Evolutionary conservation across 176 grass and related monocot genomes (phyloP).

Genomic region (Rhynchospora tenuis): DNA sequence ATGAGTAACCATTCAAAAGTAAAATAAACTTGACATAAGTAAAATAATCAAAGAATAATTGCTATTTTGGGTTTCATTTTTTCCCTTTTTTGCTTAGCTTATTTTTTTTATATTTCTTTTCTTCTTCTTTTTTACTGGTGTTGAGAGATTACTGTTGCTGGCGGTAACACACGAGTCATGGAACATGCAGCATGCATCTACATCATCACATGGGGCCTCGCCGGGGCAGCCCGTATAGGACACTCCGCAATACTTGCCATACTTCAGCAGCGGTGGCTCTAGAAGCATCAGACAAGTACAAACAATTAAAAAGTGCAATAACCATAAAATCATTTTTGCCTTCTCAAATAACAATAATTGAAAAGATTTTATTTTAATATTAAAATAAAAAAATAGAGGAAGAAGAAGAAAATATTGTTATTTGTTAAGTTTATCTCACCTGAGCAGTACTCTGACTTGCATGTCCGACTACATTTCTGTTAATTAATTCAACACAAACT

Average conservation of each 20-base stretch:
- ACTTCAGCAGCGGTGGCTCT: slow-evolving; percentile 65
- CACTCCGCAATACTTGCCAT: slow-evolving; percentile 89
- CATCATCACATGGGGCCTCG: slow-evolving; percentile 69
- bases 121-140: neutral
- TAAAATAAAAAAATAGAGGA: neutral
- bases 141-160: slow-evolving; percentile 30
- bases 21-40: neutral
- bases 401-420: too few species aligned
- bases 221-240: slow-evolving; percentile 70
- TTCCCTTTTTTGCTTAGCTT: neutral
- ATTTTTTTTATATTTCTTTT: neutral
- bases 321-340: neutral
- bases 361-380: neutral
- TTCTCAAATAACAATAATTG: neutral
- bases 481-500: neutral
- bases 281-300: neutral
- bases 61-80: neutral
- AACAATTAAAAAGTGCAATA: neutral
- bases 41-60: neutral
- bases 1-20: neutral
- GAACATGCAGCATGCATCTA: slow-evolving; percentile 92
- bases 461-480: slow-evolving; percentile 67
- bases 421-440: slow-evolving; percentile 26
- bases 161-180: slow-evolving; percentile 72
- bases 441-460: slow-evolving; percentile 62